Base-by-base conservation (phyloP, 1,139 yeast genomes). In the Citeromyces siamensis region DNA sequence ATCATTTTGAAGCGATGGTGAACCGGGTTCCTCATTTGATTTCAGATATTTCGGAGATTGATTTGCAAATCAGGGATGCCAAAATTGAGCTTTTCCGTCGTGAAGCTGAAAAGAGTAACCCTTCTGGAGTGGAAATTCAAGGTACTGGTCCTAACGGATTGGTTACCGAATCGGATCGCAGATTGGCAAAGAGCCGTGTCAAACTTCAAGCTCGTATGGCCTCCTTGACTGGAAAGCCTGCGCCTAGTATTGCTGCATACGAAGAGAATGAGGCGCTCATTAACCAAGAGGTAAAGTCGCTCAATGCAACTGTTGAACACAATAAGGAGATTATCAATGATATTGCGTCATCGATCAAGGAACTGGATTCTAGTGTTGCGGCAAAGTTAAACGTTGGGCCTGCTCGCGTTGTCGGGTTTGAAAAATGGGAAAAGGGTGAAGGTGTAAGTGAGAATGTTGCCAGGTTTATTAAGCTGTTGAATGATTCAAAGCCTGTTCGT, bases 101-200 rank as follows among this genome's bases (percentile, higher is more conserved):
- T 31, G 58, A 66, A 39, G 59, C 78, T 44, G 66, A 64, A 38
- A 68, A 71, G 45, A 72, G 72, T 42, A 70, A 83, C 49, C 96
- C 96, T 10, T 56, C 66, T n/a, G 71, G 73, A 13, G 69, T 75
- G 28, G 64, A 72, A 2, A 68, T 85, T 37, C 64, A 67, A 18
- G 96, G 95, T 2, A 74, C 93, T 10, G 96, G 95, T 2, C 79
- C 86, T 27, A 74, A 79, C 49, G 96, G 95, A 12, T 74, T 75
- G 44, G 69, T 85, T 7, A 84, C 95, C 3, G 95, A 84, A 27
- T 60, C 73, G 12, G 96, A 88, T 51, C 69, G 82, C 41, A 69
- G 81, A 41, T 81, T 81, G 49, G 90, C 86, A 36, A 78, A 72
- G 47, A 76, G 84, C 33, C 79, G 82, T 50, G 90, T 90, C 36